Base-by-base conservation (phyloP, 768 basidiomycete genomes). In the Russula foetens region DNA sequence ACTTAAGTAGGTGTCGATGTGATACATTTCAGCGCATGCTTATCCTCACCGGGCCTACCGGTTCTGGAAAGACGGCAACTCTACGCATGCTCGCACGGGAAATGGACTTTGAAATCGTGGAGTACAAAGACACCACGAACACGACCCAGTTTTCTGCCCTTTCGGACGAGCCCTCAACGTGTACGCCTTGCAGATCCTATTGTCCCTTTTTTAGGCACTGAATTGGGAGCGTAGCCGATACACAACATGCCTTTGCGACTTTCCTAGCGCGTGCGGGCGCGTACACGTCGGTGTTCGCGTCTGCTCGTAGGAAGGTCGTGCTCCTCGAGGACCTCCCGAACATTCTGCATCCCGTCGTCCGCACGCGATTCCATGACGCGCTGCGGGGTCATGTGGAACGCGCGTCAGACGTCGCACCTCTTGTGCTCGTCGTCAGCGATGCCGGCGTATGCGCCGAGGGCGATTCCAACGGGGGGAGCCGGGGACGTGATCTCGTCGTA, bases 291-390 rank as follows among this genome's bases (percentile, higher is more conserved):
- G 70, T 90, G 26, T 84, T 86, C 63, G 54, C 50, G 15, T 33
- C 51, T 4, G 21, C 35, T 9, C 54, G 46, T 31, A 61, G 52
- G 74, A 73, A 64, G 35, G 68, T 95, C 7, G 79, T 98, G 54
- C 82, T 98, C 4, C 76, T 97, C 8, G 92, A 95, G 72, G 90
- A 95, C 58, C 79, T 99, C 1, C 97, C 96, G 0, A 98, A 98
- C 69, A 82, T 98, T 56, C 75, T 92, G 5, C 92, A 93, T 72
- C 71, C 75, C 6, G 74, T 78, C 24, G 90, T 86, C 0, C 86
- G 84, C 67, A 72, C 75, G 15, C 80, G 81, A 9, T 95, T 96
- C 70, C 92, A 93, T 68, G 76, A 81, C 0, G 77, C 85, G 6
- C 70, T 97, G 1, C 73, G 83, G 51, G 70, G 80, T 1, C 78